Evolutionary conservation across 345 rosid genomes (phyloP).

Genomic region (Eucalyptus grandis): DNA sequence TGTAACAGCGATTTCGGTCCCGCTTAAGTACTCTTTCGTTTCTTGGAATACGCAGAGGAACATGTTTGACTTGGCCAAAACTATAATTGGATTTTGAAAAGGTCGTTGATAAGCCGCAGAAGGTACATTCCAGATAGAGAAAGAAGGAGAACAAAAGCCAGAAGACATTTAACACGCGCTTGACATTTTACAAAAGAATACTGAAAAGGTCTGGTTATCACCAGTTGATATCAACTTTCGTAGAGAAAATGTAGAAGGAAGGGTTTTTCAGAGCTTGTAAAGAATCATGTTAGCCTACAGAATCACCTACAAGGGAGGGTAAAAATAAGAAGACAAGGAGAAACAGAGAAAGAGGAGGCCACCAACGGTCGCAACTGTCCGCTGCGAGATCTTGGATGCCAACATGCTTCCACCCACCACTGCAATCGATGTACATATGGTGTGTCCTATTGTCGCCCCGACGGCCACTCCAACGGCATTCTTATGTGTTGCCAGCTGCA

Average conservation of each 20-base stretch:
- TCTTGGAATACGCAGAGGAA: neutral
- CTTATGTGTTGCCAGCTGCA: constrained; percentile 96
- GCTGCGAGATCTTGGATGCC: constrained; percentile 90
- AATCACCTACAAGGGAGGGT: constrained; percentile 66
- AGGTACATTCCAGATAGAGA: neutral
- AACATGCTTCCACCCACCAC: constrained; percentile 99
- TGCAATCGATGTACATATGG: constrained; percentile 82
- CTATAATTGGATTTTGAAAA: neutral
- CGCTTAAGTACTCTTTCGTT: neutral
- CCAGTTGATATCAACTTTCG: neutral
- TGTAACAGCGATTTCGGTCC: neutral
- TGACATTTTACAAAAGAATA: neutral
- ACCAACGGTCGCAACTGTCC: constrained; percentile 86
- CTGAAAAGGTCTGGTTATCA: neutral
- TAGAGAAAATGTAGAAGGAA: neutral
- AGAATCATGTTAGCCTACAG: constrained; percentile 9
- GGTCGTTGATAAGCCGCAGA: neutral
- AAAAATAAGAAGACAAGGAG: constrained; percentile 87
- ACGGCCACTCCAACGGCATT: constrained; percentile 89
- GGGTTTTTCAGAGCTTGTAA: neutral
- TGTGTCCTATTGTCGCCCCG: constrained; percentile 84
- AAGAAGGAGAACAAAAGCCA: neutral
- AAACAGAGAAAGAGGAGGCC: constrained; percentile 92
- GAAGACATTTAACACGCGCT: neutral
- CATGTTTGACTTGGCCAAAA: neutral